Percentiles rank a stretch among this genome's conserved stretches.
Conservation (phyloP, 192 early-diverging fungal species). For the Coemansia sp. region DNA sequence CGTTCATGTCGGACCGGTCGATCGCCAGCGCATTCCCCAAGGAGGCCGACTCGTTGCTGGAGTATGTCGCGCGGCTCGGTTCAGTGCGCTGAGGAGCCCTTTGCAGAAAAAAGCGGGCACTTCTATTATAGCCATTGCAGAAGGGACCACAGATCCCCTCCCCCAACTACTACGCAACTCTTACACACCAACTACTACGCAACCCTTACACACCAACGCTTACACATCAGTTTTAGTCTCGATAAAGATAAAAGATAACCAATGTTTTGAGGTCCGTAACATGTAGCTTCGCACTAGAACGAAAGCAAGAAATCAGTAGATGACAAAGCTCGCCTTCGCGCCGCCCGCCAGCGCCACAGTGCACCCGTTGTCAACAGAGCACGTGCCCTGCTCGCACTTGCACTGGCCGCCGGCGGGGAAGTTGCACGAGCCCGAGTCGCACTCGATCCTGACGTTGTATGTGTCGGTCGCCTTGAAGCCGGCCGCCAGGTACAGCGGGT, state of each 20-base stretch:
- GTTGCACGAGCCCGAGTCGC: slow-evolving; percentile 37
- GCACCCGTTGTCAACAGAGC: slow-evolving; percentile 53
- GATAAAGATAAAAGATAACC: slow-evolving; percentile 9
- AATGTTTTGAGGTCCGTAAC: neutral
- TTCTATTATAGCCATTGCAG: no score
- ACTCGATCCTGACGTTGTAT: slow-evolving; percentile 45
- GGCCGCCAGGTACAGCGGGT: slow-evolving; percentile 37
- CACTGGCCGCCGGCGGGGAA: slow-evolving; percentile 50
- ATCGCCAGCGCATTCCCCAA: slow-evolving; percentile 42
- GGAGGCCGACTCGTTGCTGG: slow-evolving; percentile 36
- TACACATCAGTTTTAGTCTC: no score
- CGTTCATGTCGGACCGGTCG: slow-evolving; percentile 40
- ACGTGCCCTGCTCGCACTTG: slow-evolving; percentile 47
- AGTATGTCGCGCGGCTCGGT: slow-evolving; percentile 14
- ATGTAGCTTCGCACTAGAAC: no score
- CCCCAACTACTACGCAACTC: no score
- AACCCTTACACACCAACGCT: no score
- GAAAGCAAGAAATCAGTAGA: slow-evolving; percentile 26
- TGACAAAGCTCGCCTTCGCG: slow-evolving; percentile 35
- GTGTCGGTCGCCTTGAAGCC: slow-evolving; percentile 31
- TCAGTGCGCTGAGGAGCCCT: no score
- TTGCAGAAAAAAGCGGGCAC: neutral
- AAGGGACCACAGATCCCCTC: no score
- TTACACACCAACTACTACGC: no score
- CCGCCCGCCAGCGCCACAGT: slow-evolving; percentile 33